A percentile compares a stretch with the other conserved stretches of the same genome.
Evolutionary conservation across 805 yeast species (phyloP).

Genomic region (Pichia kluyveri): DNA sequence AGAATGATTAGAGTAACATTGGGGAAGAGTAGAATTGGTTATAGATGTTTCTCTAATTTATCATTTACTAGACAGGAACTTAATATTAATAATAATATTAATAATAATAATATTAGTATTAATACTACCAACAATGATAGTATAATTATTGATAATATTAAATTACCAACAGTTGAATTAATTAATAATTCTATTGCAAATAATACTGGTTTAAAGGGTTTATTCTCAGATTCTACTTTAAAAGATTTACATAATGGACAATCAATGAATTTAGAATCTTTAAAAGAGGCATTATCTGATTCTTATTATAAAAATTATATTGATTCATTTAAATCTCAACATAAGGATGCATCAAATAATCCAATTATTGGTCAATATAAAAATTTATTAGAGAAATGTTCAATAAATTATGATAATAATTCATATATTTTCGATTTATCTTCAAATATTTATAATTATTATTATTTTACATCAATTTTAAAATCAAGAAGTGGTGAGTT

Average conservation of each 20-base stretch:
- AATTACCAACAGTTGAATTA: slow-evolving; percentile 18
- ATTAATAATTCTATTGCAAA: slow-evolving; percentile 17
- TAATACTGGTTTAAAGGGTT: slow-evolving; percentile 36
- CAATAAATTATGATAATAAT: slow-evolving; percentile 23
- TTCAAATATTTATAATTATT: slow-evolving; percentile 38
- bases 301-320: slow-evolving; percentile 21
- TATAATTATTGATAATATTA: slow-evolving; percentile 5
- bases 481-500: slow-evolving; percentile 12
- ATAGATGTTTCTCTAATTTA: too few relatives aligned
- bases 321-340: slow-evolving; percentile 16
- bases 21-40: too few relatives aligned
- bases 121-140: neutral
- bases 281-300: slow-evolving; percentile 30
- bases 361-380: slow-evolving; percentile 22
- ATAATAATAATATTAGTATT: neutral
- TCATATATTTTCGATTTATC: slow-evolving; percentile 38
- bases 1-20: too few relatives aligned
- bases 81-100: neutral
- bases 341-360: slow-evolving; percentile 14
- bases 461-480: slow-evolving; percentile 39
- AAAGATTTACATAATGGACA: slow-evolving; percentile 39
- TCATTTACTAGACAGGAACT: too few relatives aligned
- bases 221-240: slow-evolving; percentile 39
- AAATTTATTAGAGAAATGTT: slow-evolving; percentile 30
- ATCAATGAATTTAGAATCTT: slow-evolving; percentile 27